A percentile compares a stretch with the other conserved stretches of the same genome.
phyloP scores from a whole-genome alignment of 2,329 filamentous ascomycete genomes.

The Pyrenophora teres region DNA sequence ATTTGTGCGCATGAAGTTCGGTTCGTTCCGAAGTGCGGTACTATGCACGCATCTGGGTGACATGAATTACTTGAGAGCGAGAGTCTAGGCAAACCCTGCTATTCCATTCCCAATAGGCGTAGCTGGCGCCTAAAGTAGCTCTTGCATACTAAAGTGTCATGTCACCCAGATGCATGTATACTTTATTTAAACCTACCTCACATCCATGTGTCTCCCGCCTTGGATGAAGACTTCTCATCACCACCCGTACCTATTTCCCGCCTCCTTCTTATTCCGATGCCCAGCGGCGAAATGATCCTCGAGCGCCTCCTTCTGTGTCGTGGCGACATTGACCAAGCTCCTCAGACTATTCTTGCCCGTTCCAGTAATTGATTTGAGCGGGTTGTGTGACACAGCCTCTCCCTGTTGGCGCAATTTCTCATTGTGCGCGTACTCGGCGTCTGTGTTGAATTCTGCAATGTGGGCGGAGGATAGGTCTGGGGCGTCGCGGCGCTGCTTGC shows the following conservation, averaged over 20 bases:
- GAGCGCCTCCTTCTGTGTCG: constrained; percentile 80
- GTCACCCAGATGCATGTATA: too few species aligned
- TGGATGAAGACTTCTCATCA: constrained; percentile 32
- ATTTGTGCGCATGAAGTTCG: too few species aligned
- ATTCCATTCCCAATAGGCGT: too few species aligned
- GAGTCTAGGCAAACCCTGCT: too few species aligned
- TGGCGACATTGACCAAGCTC: constrained; percentile 83
- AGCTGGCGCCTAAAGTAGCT: too few species aligned
- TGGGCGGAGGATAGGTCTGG: constrained; percentile 59
- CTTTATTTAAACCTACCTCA: too few species aligned
- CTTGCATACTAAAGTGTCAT: too few species aligned
- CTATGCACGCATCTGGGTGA: too few species aligned
- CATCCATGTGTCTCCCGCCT: too few species aligned
- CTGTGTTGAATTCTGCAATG: constrained; percentile 86
- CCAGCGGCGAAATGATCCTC: constrained; percentile 91
- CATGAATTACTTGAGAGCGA: too few species aligned
- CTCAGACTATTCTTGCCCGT: constrained; percentile 88
- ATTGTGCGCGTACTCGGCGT: constrained; percentile 84
- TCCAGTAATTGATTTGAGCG: constrained; percentile 74
- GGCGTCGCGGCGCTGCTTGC: constrained; percentile 62
- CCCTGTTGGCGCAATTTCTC: constrained; percentile 73
- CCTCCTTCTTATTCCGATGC: constrained; percentile 78
- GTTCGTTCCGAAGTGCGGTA: too few species aligned
- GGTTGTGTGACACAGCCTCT: constrained; percentile 74
- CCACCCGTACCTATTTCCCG: constrained; percentile 85